Evolutionary conservation across 345 rosid genomes (phyloP), one percentile per base, ranked within the genome.

Genomic region (Nasturtium officinale): DNA sequence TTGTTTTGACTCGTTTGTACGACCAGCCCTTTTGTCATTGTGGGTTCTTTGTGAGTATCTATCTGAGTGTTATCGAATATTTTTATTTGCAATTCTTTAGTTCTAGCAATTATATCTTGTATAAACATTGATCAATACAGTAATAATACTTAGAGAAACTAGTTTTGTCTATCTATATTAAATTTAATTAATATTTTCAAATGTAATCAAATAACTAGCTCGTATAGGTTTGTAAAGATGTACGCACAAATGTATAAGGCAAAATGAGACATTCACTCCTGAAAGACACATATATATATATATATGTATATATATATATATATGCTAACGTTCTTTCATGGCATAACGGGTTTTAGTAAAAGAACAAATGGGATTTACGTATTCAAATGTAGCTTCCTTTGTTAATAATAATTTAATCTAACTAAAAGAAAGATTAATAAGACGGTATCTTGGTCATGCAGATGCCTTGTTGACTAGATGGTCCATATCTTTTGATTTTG

Each of bases 381-480:
- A 9, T 56, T 9, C 7, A 16, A 56, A 13, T 42, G 7, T 17
- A 60, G 48, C 12, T 38, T 37, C 38, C 40, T 9, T 63, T 63
- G 53, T 45, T 63, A n/a, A 5, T 45, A n/a, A 10, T 62, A 16
- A 3, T 26, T 28, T n/a, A 25, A 5, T 25, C 9, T 9, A 4
- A 7, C 8, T 5, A 46, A 47, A 17, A 17, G 3, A 63, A 63
- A 29, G 2, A 46, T n/a, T 10, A 13, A 47, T 7, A 45, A 62
- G 38, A 23, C 10, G 1, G 23, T 2, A 29, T 1, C 12, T 11
- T 32, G 45, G 45, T 32, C 17, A 65, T 26, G 26, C 25, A 62
- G 51, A 63, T 28, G 54, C 46, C 21, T 25, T 67, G 63, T 55
- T 23, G 69, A 62, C 56, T 56, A 54, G 55, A 37, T 67, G 28